Base-by-base conservation (phyloP, 371 early-diverging fungal genomes). In the Rhizopus delemar region DNA sequence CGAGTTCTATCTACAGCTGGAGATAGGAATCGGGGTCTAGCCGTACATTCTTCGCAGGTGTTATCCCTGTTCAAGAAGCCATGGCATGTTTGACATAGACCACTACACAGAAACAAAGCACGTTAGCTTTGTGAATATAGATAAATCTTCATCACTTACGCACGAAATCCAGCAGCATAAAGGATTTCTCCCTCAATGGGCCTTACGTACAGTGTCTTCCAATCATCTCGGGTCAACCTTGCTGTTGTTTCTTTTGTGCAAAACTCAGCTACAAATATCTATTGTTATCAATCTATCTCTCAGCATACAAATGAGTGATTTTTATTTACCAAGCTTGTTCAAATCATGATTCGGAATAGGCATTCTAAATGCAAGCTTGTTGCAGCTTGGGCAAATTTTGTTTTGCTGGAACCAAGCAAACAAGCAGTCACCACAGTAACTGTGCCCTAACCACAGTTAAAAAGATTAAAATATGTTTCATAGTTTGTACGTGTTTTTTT, bases 341-440 rank as follows among this genome's bases (percentile, higher is more conserved):
- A 62, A n/a, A 0, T 57, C 12, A 41, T 45, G 38, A 7, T 46
- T 39, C 31, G 50, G 52, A 36, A 53, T 38, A 45, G 63, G 63
- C 13, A 45, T 51, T 31, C 57, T 41, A 46, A 51, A 36, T 11
- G 48, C 46, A 8, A 53, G 53, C 4, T 22, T 45, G 31, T 57
- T 43, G 29, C 63, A 62, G n/a, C 36, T 51, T 32, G 63, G 63
- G 28, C 63, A 62, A 0, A 45, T 32, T 33, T 57, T 62, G 3
- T 45, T 52, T 39, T 53, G 43, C 8, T 22, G 36, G 2, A 62
- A 41, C 63, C 63, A 62, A 11, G 8, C 12, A 15, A 46, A 29
- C 34, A 56, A 33, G 46, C 63, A 62, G 2, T 46, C 5, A 1
- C 63, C 63, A 52, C 63, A 62, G 16, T 39, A 62, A 4, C 15